Evolutionary conservation across 179 eudicot species (phyloP), one percentile per base, ranked within the genome.

Genomic region (Pouteria campechiana): DNA sequence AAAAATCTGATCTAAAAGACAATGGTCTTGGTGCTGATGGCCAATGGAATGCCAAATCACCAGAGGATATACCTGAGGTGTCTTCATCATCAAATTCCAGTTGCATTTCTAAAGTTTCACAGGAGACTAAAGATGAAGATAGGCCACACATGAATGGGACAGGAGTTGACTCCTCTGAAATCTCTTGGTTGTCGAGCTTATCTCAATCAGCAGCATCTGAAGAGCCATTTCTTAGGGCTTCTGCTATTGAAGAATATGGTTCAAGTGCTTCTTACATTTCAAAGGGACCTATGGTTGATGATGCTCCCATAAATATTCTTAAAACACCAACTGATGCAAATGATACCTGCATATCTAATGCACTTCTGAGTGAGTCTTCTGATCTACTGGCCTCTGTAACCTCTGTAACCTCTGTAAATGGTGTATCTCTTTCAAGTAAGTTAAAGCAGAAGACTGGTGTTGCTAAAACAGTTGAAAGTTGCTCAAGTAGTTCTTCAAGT

Each of bases 191-290:
- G 6, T 33, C 56, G 37, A 60, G 38, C 37, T 14, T 23, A 42
- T 54, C 48, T 37, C 17, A 41, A 17, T 45, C 58, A 12, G 20
- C 57, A 41, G 12, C 51, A 30, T 40, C 17, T 32, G 54, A 40
- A 48, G 59, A 42, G 47, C 19, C 47, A 13, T 58, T 37, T 36
- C 24, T 29, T 9, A 58, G 46, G 7, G 59, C 41, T 21, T 61
- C 63, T 28, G 40, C 18, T 30, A 46, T 62, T 28, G 62, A 54
- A 32, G 58, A 36, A 37, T 68, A 52, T 33, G 52, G 68, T 50
- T 40, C 59, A 8, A 58, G 39, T 59, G 63, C 59, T 52, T 38
- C 48, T 45, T 47, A 41, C 32, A 58, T 37, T 37, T 53, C 72
- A 28, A 58, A 55, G 38, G 55, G 42, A 14, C 29, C 13, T 48